phyloP scores from a whole-genome alignment of 306 rosid genomes.

The Carpinus fangiana region DNA sequence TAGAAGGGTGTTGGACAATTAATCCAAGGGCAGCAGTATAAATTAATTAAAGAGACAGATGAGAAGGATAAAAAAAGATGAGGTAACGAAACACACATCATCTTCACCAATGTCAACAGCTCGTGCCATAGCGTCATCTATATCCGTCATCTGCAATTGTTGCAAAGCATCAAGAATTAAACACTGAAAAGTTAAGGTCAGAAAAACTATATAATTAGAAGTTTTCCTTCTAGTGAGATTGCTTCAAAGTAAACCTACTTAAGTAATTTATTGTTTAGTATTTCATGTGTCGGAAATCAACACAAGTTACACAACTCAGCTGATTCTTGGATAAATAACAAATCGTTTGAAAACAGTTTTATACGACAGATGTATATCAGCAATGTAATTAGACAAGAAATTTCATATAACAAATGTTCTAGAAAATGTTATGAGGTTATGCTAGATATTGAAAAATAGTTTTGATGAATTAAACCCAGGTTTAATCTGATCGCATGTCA shows the following conservation, averaged over 20 bases:
- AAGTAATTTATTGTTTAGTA: neutral
- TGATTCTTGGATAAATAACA: neutral
- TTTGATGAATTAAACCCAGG: neutral
- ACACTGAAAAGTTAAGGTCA: conserved; percentile 10
- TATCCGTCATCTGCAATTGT: conserved; percentile 59
- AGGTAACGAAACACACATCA: conserved; percentile 59
- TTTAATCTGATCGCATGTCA: neutral
- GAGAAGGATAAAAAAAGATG: conserved; percentile 7
- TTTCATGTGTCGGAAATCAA: neutral
- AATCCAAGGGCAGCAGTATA: neutral
- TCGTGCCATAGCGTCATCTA: conserved; percentile 89
- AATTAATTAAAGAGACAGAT: conserved; percentile 5
- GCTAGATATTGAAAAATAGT: neutral
- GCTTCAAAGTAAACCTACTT: neutral
- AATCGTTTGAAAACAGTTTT: neutral
- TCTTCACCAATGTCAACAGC: conserved; percentile 96
- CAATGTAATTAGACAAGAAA: neutral
- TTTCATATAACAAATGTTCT: neutral
- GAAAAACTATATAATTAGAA: conserved; percentile 13
- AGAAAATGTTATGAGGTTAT: neutral
- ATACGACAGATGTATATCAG: neutral
- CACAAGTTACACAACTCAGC: neutral
- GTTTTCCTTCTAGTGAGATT: neutral
- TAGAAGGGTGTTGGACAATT: conserved; percentile 3
- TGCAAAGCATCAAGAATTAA: conserved; percentile 28